Conservation (phyloP, 805 yeast species). For the Debaryomyces maramus region DNA sequence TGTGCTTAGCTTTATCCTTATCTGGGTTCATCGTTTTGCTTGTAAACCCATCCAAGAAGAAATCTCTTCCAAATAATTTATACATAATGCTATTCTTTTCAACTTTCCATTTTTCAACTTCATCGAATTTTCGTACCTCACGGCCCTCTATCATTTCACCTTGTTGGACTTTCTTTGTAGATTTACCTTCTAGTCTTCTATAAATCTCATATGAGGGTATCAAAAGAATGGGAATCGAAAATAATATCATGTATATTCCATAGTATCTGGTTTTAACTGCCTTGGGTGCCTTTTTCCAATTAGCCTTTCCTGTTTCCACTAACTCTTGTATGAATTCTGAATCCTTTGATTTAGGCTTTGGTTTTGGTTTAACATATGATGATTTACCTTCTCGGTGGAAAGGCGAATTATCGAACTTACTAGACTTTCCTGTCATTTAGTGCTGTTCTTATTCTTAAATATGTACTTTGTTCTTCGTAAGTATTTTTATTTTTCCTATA, state of each 20-base stretch:
- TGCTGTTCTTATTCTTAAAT: no score
- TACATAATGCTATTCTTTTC: constrained; percentile 39
- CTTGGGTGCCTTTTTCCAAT: constrained; percentile 46
- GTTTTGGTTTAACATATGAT: constrained; percentile 11
- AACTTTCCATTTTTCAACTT: constrained; percentile 40
- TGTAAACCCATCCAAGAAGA: constrained; percentile 45
- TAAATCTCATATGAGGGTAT: constrained; percentile 36
- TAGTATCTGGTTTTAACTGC: constrained; percentile 36
- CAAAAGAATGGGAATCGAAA: constrained; percentile 38
- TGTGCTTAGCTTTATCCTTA: background rate
- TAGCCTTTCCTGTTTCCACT: constrained; percentile 40
- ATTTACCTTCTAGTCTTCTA: constrained; percentile 39
- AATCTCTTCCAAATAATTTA: constrained; percentile 41
- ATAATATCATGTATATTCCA: constrained; percentile 37
- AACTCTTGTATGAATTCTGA: constrained; percentile 37
- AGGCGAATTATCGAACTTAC: constrained; percentile 28
- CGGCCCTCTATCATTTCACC: constrained; percentile 39
- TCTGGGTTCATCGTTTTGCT: constrained; percentile 34
- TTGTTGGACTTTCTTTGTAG: constrained; percentile 39
- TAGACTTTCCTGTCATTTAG: constrained; percentile 8
- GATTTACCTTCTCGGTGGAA: constrained; percentile 28
- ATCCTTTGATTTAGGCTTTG: constrained; percentile 19
- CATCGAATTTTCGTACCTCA: constrained; percentile 35
- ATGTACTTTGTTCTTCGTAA: no score
- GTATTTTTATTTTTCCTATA: no score